These are phyloP conservation scores for Talaromyces atroroseus DNA, from an alignment of 2,329 filamentous ascomycete species.

Conservation along the genomic window DNA sequence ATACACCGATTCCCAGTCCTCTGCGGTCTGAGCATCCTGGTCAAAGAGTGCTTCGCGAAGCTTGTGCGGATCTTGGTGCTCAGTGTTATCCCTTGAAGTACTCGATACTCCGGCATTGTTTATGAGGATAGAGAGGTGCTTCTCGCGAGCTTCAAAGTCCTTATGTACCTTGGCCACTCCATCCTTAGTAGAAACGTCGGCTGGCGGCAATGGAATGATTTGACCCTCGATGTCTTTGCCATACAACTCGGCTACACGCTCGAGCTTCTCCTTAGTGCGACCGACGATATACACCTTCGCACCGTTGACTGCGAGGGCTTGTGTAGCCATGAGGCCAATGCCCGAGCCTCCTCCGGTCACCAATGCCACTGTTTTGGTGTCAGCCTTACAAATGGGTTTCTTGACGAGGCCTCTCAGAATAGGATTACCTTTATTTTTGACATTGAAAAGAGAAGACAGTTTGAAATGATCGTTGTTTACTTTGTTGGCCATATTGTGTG, in stretches of 20 bases:
- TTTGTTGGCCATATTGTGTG: slow-evolving; percentile 37
- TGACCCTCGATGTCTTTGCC: slow-evolving; percentile 46
- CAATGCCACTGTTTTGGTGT: slow-evolving; percentile 42
- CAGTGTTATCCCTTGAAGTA: slow-evolving; percentile 46
- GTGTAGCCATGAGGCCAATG: slow-evolving; percentile 60
- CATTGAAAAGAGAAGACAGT: slow-evolving; percentile 49
- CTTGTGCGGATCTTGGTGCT: slow-evolving; percentile 47
- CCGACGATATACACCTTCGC: slow-evolving; percentile 59
- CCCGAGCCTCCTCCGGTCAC: slow-evolving; percentile 58
- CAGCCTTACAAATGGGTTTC: background rate
- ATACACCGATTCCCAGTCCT: slow-evolving; percentile 67
- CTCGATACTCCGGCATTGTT: slow-evolving; percentile 65
- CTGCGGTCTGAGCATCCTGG: slow-evolving; percentile 51
- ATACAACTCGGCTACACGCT: slow-evolving; percentile 33
- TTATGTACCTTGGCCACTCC: slow-evolving; percentile 53
- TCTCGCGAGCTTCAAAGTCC: slow-evolving; percentile 55
- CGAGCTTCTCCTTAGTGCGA: slow-evolving; percentile 40
- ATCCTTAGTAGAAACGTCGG: slow-evolving; percentile 60
- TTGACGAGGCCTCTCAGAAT: background rate
- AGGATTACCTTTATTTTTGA: slow-evolving; percentile 42
- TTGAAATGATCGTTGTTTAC: slow-evolving; percentile 41
- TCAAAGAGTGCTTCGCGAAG: slow-evolving; percentile 61
- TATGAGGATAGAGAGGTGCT: slow-evolving; percentile 64
- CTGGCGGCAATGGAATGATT: slow-evolving; percentile 53
- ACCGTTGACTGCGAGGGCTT: slow-evolving; percentile 55